Conservation (phyloP, 108 stramenopile genomes). For the Craspedostauros australis region DNA sequence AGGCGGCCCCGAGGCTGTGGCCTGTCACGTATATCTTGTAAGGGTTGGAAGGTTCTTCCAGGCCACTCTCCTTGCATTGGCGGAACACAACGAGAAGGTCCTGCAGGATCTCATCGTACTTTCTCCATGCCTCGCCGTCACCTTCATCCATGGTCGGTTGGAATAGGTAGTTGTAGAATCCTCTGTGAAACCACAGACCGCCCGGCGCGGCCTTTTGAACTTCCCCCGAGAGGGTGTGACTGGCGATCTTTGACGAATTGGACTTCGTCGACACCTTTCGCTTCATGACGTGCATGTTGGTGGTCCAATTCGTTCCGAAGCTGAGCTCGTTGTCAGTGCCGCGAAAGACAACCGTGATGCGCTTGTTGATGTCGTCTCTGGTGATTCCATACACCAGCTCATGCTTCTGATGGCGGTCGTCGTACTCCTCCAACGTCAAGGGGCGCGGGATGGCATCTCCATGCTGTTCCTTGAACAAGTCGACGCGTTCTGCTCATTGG, state of each 20-base stretch:
- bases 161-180: conserved; percentile 61
- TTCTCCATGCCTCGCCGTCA: conserved; percentile 16
- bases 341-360: conserved; percentile 30
- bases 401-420: conserved; percentile 15
- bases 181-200: conserved; percentile 37
- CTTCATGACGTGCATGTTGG: conserved; percentile 33
- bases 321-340: conserved; percentile 16
- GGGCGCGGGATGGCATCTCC: conserved; percentile 1
- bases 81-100: too few species aligned
- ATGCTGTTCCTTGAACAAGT: background rate
- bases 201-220: background rate
- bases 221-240: too few species aligned
- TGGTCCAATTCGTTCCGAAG: conserved; percentile 18
- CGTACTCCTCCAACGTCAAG: conserved; percentile 33
- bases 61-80: too few species aligned
- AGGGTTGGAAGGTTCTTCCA: background rate
- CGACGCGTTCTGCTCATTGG: background rate
- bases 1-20: conserved; percentile 58
- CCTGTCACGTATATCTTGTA: conserved; percentile 48
- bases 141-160: conserved; percentile 12
- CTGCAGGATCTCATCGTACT: conserved; percentile 50
- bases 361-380: conserved; percentile 15
- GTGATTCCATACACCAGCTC: conserved; percentile 24
- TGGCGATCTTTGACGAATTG: too few species aligned
- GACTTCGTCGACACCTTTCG: too few species aligned